Evolutionary conservation across 345 rosid genomes (phyloP), one percentile per base, ranked within the genome.

Genomic region (Anastatica hierochuntica): DNA sequence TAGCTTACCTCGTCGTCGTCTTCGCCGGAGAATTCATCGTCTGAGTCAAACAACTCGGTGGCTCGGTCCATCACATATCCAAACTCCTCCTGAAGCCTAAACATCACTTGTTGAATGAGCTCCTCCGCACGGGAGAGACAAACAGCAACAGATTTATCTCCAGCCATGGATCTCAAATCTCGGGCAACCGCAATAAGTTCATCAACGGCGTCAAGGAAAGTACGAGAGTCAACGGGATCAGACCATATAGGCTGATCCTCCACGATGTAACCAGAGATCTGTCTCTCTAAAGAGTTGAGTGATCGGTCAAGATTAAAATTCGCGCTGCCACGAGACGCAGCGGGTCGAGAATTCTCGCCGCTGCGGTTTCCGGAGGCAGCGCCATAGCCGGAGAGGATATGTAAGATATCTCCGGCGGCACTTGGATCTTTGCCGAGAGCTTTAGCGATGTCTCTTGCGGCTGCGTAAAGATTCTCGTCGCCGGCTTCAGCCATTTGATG

Each of bases 361-460:
- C 81, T 85, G 20, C 85, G 90, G 62, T 85, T 75, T 26, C 85
- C 85, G 2, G 95, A 46, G 49, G n/a, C n/a, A n/a, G 84, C 86
- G 61, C 84, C 89, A 64, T 79, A 87, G 49, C 72, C 81, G 38
- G 96, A 84, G 75, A 87, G 84, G 35, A 87, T 87, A 69, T 90
- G 98, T 40, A 87, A 66, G 46, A 90, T 82, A 67, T 90, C 96
- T 35, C 86, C 92, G 36, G 97, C 84, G 68, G 76, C 82, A 29
- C 57, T 68, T 27, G 89, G 89, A 56, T 84, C 80, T 45, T 78
- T 80, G 54, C 98, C 98, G 0, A 90, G 85, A 7, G 83, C 82
- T 66, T 73, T 79, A 18, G 98, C 98, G 48, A 90, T 90, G 77
- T 90, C 95, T 20, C 92, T 79, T 0, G 98, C 98, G 66, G 86